Evolutionary conservation across 2,329 filamentous ascomycete genomes (phyloP).

Genomic region (Aureobasidium sp.): DNA sequence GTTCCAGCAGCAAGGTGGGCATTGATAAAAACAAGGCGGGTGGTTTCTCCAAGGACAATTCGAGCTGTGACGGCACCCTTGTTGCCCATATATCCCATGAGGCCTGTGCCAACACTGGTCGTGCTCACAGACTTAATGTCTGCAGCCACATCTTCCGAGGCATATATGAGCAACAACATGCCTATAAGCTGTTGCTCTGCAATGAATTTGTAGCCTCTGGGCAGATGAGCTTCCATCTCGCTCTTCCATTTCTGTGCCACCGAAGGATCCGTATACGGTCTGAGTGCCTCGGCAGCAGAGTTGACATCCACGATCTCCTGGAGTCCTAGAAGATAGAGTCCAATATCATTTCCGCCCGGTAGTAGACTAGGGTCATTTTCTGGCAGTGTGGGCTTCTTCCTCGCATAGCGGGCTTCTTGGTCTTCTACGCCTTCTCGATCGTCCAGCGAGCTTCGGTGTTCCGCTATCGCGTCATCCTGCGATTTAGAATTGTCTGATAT

Average conservation of each 20-base stretch:
- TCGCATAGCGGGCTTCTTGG: slow-evolving; percentile 41
- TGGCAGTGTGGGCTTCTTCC: slow-evolving; percentile 39
- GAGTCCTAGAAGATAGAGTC: slow-evolving; percentile 80
- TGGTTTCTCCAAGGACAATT: slow-evolving; percentile 82
- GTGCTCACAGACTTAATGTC: slow-evolving; percentile 78
- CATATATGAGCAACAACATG: slow-evolving; percentile 76
- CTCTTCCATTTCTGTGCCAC: slow-evolving; percentile 73
- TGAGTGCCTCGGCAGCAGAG: slow-evolving; percentile 70
- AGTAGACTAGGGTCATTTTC: slow-evolving; percentile 40
- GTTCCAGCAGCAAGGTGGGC: slow-evolving; percentile 83
- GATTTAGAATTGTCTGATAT: slow-evolving; percentile 23
- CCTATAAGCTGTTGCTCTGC: slow-evolving; percentile 82
- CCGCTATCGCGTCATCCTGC: slow-evolving; percentile 15
- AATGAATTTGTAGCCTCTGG: slow-evolving; percentile 67
- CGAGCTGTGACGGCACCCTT: slow-evolving; percentile 83
- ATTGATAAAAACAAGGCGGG: slow-evolving; percentile 82
- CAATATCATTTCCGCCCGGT: slow-evolving; percentile 62
- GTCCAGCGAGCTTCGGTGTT: slow-evolving; percentile 20
- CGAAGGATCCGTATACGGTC: slow-evolving; percentile 65
- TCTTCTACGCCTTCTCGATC: slow-evolving; percentile 40
- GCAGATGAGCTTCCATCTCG: slow-evolving; percentile 66
- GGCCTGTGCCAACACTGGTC: slow-evolving; percentile 75
- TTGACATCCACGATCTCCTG: slow-evolving; percentile 90
- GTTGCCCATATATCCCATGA: slow-evolving; percentile 92
- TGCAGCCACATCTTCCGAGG: slow-evolving; percentile 65